phyloP scores from a whole-genome alignment of 768 basidiomycete genomes.

The Auricularia heimuer region DNA sequence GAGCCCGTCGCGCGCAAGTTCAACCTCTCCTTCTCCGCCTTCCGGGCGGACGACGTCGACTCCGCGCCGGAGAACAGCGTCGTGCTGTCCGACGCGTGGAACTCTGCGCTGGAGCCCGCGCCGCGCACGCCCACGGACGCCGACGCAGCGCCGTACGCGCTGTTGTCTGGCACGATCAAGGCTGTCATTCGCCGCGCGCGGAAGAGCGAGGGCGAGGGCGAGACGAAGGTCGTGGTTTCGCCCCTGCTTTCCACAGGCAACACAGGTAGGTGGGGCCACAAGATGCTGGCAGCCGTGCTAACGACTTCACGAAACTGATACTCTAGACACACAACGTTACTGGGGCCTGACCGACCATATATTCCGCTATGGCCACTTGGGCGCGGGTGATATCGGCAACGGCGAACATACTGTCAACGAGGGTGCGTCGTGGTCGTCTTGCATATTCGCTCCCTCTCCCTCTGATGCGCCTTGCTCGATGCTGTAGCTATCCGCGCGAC shows the following conservation, averaged over 20 bases:
- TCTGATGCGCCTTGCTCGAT: constrained; percentile 8
- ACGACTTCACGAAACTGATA: too few relatives aligned
- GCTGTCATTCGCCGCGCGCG: too few relatives aligned
- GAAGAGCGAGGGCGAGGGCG: too few relatives aligned
- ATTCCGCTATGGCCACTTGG: constrained; percentile 49
- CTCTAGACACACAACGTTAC: constrained; percentile 43
- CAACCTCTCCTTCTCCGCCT: constrained; percentile 51
- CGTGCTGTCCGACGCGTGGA: constrained; percentile 38
- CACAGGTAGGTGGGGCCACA: constrained; percentile 17
- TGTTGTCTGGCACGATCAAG: constrained; percentile 50
- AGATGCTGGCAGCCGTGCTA: too few relatives aligned
- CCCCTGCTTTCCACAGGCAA: constrained; percentile 31
- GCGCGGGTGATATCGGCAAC: constrained; percentile 23
- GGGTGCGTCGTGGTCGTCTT: constrained; percentile 26
- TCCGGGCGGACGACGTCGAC: constrained; percentile 28
- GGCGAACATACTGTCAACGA: constrained; percentile 68
- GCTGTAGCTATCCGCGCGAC: constrained; percentile 37
- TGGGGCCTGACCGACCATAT: constrained; percentile 51
- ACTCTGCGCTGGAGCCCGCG: constrained; percentile 51
- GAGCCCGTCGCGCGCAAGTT: constrained; percentile 37
- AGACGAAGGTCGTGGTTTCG: constrained; percentile 18
- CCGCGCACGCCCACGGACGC: constrained; percentile 42
- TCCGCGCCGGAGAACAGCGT: constrained; percentile 35
- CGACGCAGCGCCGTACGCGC: constrained; percentile 33
- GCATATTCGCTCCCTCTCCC: neutral